A percentile compares a stretch with the other conserved stretches of the same genome.
These are phyloP conservation scores for Gaertneriomyces semiglobifer DNA, from an alignment of 192 early-diverging fungal species.

Conservation along the genomic window DNA sequence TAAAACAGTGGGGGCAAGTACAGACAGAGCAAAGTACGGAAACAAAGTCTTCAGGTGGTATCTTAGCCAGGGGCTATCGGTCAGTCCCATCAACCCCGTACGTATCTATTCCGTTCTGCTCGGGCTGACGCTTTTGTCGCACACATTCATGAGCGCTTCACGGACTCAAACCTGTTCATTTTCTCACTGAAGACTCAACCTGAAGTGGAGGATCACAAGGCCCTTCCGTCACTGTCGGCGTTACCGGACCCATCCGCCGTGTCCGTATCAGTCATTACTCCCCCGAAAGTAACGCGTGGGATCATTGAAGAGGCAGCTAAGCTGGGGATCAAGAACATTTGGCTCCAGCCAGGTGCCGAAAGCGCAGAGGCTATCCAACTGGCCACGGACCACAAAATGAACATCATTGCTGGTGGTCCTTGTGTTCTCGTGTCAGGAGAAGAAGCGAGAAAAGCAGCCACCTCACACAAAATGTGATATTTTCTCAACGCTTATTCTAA, in stretches of 20 bases:
- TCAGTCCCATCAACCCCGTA: slow-evolving; percentile 42
- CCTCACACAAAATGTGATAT: background rate
- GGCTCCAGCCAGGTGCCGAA: slow-evolving; percentile 74
- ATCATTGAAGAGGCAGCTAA: slow-evolving; percentile 56
- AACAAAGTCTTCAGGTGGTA: slow-evolving; percentile 81
- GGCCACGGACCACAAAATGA: slow-evolving; percentile 43
- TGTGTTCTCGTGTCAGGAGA: slow-evolving; percentile 59
- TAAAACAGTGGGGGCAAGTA: slow-evolving; percentile 65
- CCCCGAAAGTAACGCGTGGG: slow-evolving; percentile 58
- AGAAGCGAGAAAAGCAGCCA: slow-evolving; percentile 20
- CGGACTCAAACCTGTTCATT: background rate
- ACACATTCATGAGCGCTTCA: background rate
- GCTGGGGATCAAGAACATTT: slow-evolving; percentile 61
- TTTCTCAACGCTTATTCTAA: no score
- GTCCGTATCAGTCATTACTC: slow-evolving; percentile 67
- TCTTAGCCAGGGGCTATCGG: slow-evolving; percentile 28
- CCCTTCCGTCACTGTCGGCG: slow-evolving; percentile 33
- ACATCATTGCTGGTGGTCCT: slow-evolving; percentile 62
- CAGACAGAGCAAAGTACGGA: slow-evolving; percentile 73
- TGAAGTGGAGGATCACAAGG: slow-evolving; percentile 25
- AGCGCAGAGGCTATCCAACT: slow-evolving; percentile 46
- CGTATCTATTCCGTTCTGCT: background rate
- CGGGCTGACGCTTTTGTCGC: background rate
- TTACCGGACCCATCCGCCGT: slow-evolving; percentile 37
- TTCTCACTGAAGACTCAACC: slow-evolving; percentile 4